Percentiles rank a stretch among this genome's conserved stretches.
Evolutionary conservation across 176 grass and related monocot genomes (phyloP).

Genomic region (Hyparrhenia diplandra): DNA sequence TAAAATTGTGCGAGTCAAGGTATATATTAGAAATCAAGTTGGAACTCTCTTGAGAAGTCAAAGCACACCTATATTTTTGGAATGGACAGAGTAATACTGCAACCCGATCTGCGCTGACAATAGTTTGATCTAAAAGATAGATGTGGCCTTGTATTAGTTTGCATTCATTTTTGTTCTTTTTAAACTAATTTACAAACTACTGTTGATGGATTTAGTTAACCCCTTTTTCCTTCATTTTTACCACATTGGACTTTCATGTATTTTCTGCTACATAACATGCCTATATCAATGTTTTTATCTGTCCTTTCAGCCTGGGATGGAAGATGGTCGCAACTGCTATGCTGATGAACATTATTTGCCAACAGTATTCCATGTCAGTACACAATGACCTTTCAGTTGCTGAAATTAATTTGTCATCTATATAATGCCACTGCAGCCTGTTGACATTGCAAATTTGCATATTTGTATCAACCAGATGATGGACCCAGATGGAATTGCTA

Average conservation of each 20-base stretch:
- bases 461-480: conserved; percentile 59
- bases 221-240: not conserved
- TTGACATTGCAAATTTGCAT: conserved; percentile 12
- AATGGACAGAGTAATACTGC: not conserved
- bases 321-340: conserved; percentile 90
- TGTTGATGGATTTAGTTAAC: not conserved
- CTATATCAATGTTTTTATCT: not conserved
- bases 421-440: not conserved
- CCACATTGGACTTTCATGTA: conserved; percentile 1
- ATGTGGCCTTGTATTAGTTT: not conserved
- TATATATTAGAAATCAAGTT: no score
- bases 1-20: not conserved
- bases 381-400: not conserved
- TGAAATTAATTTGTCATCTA: conserved; percentile 4
- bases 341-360: conserved; percentile 97
- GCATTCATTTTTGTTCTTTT: not conserved
- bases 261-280: not conserved
- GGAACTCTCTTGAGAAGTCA: not conserved
- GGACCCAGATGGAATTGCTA: conserved; percentile 81
- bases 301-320: conserved; percentile 72
- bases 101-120: not conserved
- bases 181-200: not conserved
- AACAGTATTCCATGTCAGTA: conserved; percentile 79
- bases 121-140: not conserved
- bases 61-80: not conserved